A percentile compares a stretch with the other conserved stretches of the same genome.
phyloP scores from a whole-genome alignment of 23 red algal species.

The Gracilaria caudata region DNA sequence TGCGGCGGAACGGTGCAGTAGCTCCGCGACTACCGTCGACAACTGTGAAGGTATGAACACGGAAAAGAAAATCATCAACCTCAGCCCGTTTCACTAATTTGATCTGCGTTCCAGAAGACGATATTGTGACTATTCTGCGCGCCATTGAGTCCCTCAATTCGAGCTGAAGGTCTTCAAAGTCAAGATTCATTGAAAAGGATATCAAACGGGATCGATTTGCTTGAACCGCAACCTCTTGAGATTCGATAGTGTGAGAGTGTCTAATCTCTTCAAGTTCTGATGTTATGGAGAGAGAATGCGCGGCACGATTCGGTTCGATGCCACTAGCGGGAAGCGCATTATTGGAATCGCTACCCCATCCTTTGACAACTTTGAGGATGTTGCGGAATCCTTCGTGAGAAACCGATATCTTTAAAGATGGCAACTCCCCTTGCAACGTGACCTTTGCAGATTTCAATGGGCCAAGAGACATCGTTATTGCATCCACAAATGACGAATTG shows the following conservation, averaged over 20 bases:
- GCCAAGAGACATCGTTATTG: slow-evolving; percentile 1
- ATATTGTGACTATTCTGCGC: slow-evolving; percentile 62
- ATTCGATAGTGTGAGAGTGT: background rate
- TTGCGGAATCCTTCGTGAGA: slow-evolving; percentile 70
- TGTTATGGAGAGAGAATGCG: slow-evolving; percentile 45
- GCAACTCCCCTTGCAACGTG: slow-evolving; percentile 50
- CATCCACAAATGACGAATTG: slow-evolving; percentile 78
- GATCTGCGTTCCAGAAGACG: slow-evolving; percentile 52
- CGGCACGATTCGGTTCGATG: slow-evolving; percentile 64
- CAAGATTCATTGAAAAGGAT: slow-evolving; percentile 67
- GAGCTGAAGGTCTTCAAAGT: slow-evolving; percentile 66
- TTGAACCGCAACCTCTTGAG: background rate
- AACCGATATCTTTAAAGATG: slow-evolving; percentile 55
- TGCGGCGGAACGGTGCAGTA: slow-evolving; percentile 66
- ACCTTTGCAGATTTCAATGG: slow-evolving; percentile 38
- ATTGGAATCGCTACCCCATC: slow-evolving; percentile 41
- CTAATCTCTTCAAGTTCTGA: slow-evolving; percentile 62
- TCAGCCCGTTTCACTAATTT: slow-evolving; percentile 38
- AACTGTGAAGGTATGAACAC: slow-evolving; percentile 54
- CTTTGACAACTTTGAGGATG: slow-evolving; percentile 47
- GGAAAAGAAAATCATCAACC: slow-evolving; percentile 52
- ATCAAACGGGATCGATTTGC: slow-evolving; percentile 27
- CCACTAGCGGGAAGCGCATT: slow-evolving; percentile 22
- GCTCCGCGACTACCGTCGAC: slow-evolving; percentile 72
- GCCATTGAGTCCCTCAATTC: slow-evolving; percentile 54